These are phyloP conservation scores for Aspergillus felis DNA, from an alignment of 2,329 filamentous ascomycete species.

Conservation along the genomic window DNA sequence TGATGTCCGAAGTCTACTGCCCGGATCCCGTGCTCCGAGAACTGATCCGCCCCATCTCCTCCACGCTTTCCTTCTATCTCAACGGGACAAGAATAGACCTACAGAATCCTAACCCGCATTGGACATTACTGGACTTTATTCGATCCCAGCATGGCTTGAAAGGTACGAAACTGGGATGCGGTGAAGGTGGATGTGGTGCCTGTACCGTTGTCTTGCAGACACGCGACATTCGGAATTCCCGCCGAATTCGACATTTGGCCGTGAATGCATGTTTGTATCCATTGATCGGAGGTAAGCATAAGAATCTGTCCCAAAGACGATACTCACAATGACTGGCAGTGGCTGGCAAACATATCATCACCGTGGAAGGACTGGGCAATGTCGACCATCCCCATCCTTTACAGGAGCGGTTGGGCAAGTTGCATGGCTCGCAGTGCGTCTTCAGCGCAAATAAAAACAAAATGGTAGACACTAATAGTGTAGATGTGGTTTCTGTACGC, in stretches of 20 bases:
- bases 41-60: no score
- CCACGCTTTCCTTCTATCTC: slow-evolving; percentile 81
- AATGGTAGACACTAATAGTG: slow-evolving; percentile 25
- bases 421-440: slow-evolving; percentile 49
- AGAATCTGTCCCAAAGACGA: no score
- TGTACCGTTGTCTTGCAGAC: slow-evolving; percentile 16
- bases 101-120: slow-evolving; percentile 83
- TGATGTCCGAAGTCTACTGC: no score
- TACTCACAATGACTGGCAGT: slow-evolving; percentile 33
- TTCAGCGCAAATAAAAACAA: no score
- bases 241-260: slow-evolving; percentile 40
- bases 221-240: not conserved
- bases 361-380: slow-evolving; percentile 91
- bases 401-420: slow-evolving; percentile 87
- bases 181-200: slow-evolving; percentile 92
- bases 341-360: slow-evolving; percentile 97
- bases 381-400: slow-evolving; percentile 80
- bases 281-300: slow-evolving; percentile 60
- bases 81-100: slow-evolving; percentile 88
- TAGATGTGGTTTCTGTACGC: slow-evolving; percentile 94
- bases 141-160: slow-evolving; percentile 86
- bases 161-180: slow-evolving; percentile 93
- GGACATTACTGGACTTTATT: slow-evolving; percentile 83
- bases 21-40: no score
- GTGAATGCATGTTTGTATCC: slow-evolving; percentile 95